phyloP scores from a whole-genome alignment of 2,329 filamentous ascomycete species.

The Colletotrichum spinosum region DNA sequence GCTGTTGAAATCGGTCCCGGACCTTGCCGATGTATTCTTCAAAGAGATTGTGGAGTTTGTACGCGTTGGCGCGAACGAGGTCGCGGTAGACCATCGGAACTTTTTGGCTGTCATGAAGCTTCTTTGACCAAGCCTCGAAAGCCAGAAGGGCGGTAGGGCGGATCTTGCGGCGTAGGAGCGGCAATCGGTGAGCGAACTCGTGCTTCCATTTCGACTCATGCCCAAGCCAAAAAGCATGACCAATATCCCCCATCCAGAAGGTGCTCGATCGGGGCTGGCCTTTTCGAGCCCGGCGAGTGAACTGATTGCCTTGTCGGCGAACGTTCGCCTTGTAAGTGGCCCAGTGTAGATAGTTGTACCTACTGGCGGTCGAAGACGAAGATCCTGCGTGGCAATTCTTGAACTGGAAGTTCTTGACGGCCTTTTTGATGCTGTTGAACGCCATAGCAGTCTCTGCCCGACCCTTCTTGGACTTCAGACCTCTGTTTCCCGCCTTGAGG shows the following conservation, averaged over 20 bases:
- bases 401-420: not conserved
- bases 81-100: conserved; percentile 3
- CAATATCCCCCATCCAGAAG: conserved; percentile 18
- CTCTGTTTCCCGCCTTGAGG: not conserved
- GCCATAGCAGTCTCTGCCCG: not conserved
- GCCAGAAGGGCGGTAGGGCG: not conserved
- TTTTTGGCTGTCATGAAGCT: not conserved
- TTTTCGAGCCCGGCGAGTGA: not conserved
- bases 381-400: not conserved
- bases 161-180: not conserved
- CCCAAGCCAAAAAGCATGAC: not conserved
- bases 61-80: not conserved
- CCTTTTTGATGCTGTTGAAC: not conserved
- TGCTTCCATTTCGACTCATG: not conserved
- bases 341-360: conserved; percentile 13
- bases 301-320: conserved; percentile 3
- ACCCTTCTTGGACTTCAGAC: not conserved
- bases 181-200: conserved; percentile 1
- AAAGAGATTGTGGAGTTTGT: conserved; percentile 7
- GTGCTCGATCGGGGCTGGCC: not conserved
- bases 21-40: not conserved
- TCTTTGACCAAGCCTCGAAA: not conserved
- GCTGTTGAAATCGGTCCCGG: not conserved
- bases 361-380: not conserved
- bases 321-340: conserved; percentile 32